Evolutionary conservation across 805 yeast genomes (phyloP), one percentile per base, ranked within the genome.

Genomic region (Candida koratica): DNA sequence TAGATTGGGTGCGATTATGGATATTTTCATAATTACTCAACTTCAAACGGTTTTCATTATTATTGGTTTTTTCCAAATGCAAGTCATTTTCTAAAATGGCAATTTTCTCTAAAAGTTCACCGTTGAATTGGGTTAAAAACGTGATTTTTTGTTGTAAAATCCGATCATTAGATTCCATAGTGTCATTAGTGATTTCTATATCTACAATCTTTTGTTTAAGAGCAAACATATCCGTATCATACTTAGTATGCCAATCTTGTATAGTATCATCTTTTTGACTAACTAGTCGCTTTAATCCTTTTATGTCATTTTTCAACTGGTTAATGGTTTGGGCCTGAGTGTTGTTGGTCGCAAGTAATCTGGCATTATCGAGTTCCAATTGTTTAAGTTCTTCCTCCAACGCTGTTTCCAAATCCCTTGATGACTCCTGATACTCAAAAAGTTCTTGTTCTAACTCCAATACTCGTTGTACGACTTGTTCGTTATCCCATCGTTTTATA

Each of bases 181-280:
- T 56, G 36, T 69, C 74, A 43, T 68, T 67, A 16, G 52, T 48
- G n/a, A 68, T 67, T 41, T 69, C 74, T 16, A 62, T 51, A n/a
- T 60, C 53, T 4, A 67, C 67, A 19, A 68, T 44, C 27, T 55
- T 48, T 29, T 53, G 58, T 36, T 54, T 60, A 20, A 65, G 48
- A 2, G 36, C 35, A 1, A 42, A 40, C 10, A 54, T 44, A 20
- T 51, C 45, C 6, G 40, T 42, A 16, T 58, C 61, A 24, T 45
- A 36, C 27, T 31, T 31, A 13, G 4, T 10, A 22, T 23, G 27
- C 3, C 20, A 14, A n/a, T 4, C 20, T 12, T n/a, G 32, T 6
- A 29, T 18, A 3, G 20, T 12, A 15, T 31, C 34, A 34, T 61
- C 63, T 5, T 46, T 34, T 9, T 50, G 49, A 4, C 53, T 35